Evolutionary conservation across 306 rosid species (phyloP), one percentile per base, ranked within the genome.

Genomic region (Purshia tridentata): DNA sequence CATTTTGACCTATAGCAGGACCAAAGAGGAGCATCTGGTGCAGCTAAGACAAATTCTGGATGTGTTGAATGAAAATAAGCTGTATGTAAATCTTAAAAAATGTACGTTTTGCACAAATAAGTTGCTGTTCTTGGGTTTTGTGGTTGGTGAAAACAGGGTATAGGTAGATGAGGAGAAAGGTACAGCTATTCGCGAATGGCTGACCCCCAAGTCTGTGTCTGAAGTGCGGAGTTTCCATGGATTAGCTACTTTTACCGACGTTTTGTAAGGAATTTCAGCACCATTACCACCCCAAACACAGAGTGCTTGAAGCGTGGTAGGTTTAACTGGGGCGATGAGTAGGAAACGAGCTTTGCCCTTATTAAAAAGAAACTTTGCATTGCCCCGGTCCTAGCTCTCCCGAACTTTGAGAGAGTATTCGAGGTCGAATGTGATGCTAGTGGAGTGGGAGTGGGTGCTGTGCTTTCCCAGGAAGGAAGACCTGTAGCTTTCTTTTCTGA

Each of bases 21-120:
- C n/a, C n/a, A n/a, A n/a, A n/a, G n/a, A n/a, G n/a, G n/a, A n/a
- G n/a, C n/a, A 62, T 0, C 47, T n/a, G 10, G 15, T 1, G 2
- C 72, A 48, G 5, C 0, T 67, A 0, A 5, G 4, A 6, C 11
- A 0, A 0, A 10, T 67, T 4, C 10, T 67, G 0, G 11, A 9
- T 0, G 6, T 49, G 4, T 9, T 67, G 4, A 2, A 47, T 0
- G 44, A 12, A 5, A 23, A 46, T 8, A 20, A 22, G 19, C 9
- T 67, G n/a, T n/a, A n/a, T n/a, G n/a, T 67, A 67, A 67, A 67
- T 23, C 55, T 67, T 0, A 47, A 67, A 18, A 67, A 67, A 3
- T 67, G 72, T 4, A 12, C 4, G 48, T 67, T 14, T 6, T 50
- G 19, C 1, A 10, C 1, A 1, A 23, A 1, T n/a, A 5, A 29